phyloP scores from a whole-genome alignment of 176 grass and related monocot genomes.

The barley (Hordeum vulgare) region MorexV3_pseudomolecules_assembly NC_058523.1:49211515-49212014 shows the following conservation, averaged over 20 bases:
- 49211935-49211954: conserved; percentile 97
- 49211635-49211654: conserved; percentile 85
- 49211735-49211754: conserved; percentile 95
- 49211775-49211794: conserved; percentile 97
- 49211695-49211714: conserved; percentile 81
- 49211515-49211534: conserved; percentile 97
- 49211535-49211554: conserved; percentile 84
- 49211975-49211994: conserved; percentile 97
- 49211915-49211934: conserved; percentile 94
- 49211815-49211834: conserved; percentile 92
- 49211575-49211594: conserved; percentile 89
- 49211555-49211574: conserved; percentile 91
- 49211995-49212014: conserved; percentile 89
- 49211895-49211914: conserved; percentile 95
- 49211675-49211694: conserved; percentile 93
- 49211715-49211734: conserved; percentile 83
- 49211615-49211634: conserved; percentile 92
- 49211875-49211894: conserved; percentile 67
- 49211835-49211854: conserved; percentile 83
- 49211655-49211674: conserved; percentile 81
- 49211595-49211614: conserved; percentile 94
- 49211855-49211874: conserved; percentile 88
- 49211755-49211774: conserved; percentile 94
- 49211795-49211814: conserved; percentile 98
- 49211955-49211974: conserved; percentile 89